phyloP scores from a whole-genome alignment of 169 alveolate species.

The Babesia microti region DNA sequence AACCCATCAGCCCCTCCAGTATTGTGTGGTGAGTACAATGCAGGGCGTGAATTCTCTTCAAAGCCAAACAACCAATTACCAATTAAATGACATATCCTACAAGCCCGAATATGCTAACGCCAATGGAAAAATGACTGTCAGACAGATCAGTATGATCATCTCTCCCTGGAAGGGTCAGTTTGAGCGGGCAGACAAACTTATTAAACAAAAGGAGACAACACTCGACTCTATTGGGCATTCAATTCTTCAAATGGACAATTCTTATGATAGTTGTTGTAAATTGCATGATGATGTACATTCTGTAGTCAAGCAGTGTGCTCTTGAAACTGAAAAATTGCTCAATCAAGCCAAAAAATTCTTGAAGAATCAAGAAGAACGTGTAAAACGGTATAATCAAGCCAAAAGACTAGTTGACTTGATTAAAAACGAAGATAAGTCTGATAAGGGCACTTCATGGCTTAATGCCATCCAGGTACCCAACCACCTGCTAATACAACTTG shows the following conservation, averaged over 20 bases:
- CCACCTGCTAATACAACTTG: constrained; percentile 29
- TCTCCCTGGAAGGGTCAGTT: constrained; percentile 48
- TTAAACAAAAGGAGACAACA: constrained; percentile 17
- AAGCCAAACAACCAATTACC: background rate
- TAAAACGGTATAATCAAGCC: constrained; percentile 29
- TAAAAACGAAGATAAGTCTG: constrained; percentile 1
- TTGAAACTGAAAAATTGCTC: too few relatives aligned
- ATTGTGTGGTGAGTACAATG: background rate
- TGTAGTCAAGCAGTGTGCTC: constrained; percentile 16
- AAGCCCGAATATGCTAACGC: background rate
- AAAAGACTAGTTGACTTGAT: constrained; percentile 27
- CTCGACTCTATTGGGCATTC: constrained; percentile 10
- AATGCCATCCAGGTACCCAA: constrained; percentile 30
- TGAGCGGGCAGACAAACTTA: constrained; percentile 32
- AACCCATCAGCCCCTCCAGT: background rate
- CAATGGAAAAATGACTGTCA: constrained; percentile 20
- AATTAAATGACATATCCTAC: background rate
- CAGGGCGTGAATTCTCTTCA: constrained; percentile 1
- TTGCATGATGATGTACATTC: constrained; percentile 17
- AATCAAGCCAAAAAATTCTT: constrained; percentile 14
- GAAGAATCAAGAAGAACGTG: constrained; percentile 14
- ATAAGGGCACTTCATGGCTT: constrained; percentile 8
- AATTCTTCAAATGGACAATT: constrained; percentile 14
- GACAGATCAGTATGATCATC: constrained; percentile 20
- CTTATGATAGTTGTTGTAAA: constrained; percentile 6